Base-by-base conservation (phyloP, 495 filamentous ascomycete genomes). In the Friedmanniomyces endolithicus region DNA sequence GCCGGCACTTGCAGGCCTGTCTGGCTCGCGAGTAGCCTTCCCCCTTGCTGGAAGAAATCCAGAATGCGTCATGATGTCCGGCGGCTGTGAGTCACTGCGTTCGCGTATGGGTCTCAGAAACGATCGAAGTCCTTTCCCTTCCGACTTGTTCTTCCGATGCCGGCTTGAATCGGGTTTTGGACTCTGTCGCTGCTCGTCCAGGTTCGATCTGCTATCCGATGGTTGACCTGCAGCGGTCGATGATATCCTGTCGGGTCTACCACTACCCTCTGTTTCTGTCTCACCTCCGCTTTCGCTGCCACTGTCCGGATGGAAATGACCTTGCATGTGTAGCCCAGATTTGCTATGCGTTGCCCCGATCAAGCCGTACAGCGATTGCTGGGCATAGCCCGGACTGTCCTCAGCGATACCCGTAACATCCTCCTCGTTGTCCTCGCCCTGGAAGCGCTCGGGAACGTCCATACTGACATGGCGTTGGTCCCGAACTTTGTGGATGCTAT, bases 341-440 rank as follows among this genome's bases (percentile, higher is more conserved):
- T 78, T 79, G 50, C 86, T 87, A 6, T 87, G 88, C 37, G 88
- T 88, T n/a, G 87, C 85, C 16, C 90, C 87, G 57, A 98, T 90
- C 70, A 98, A 77, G 50, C 88, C 89, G 68, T 96, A 95, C 49
- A 98, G 78, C 48, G 87, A 90, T 71, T 96, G 90, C 68, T 96
- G 90, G 86, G 95, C 86, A 59, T 87, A 86, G 22, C 74, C 74
- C 22, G 72, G 54, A 8, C 73, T 67, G 23, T 65, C 67, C 50
- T 74, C 72, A 43, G 65, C 71, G 2, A 81, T 79, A 22, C 83
- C 82, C 14, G 81, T 80, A 41, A 83, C 84, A 68, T 85, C 72
- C 14, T 75, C 76, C 65, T 89, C 86, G 37, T 80, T 82, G 37
- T 82, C 81, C 65, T 87, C 80, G 64, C n/a, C 46, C 14, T 29